These are phyloP conservation scores for Dentipellis fragilis DNA, from an alignment of 768 basidiomycete species.

Conservation along the genomic window DNA sequence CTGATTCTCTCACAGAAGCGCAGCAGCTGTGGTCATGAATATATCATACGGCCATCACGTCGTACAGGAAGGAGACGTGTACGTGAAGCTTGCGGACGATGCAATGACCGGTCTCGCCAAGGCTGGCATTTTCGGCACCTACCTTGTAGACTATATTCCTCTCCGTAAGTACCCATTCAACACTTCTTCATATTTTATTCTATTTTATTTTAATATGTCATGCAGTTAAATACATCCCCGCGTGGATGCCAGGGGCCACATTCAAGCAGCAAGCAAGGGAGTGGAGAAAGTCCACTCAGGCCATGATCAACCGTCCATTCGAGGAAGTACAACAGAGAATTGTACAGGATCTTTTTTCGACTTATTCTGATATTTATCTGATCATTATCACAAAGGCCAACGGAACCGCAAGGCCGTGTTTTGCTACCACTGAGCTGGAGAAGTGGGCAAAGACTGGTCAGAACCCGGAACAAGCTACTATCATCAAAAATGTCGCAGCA, in stretches of 20 bases:
- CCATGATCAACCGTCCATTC: constrained; percentile 26
- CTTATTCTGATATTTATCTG: neutral
- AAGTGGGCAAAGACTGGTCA: constrained; percentile 5
- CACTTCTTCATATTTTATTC: too few species aligned
- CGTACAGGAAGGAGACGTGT: constrained; percentile 28
- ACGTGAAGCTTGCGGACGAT: constrained; percentile 29
- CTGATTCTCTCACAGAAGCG: constrained; percentile 16
- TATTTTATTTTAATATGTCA: neutral
- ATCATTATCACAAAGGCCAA: neutral
- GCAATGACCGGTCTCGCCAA: constrained; percentile 25
- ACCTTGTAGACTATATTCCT: constrained; percentile 29
- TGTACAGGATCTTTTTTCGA: constrained; percentile 14
- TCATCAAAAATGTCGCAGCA: constrained; percentile 18
- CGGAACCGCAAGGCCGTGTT: neutral
- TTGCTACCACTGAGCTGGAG: neutral
- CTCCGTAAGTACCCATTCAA: constrained; percentile 14
- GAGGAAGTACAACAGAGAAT: constrained; percentile 37
- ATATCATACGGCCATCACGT: constrained; percentile 32
- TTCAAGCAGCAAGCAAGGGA: constrained; percentile 37
- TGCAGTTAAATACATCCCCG: constrained; percentile 37
- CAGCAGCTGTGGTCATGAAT: constrained; percentile 30
- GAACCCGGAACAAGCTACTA: constrained; percentile 29
- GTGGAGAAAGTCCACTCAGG: constrained; percentile 26
- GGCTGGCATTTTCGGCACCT: constrained; percentile 22
- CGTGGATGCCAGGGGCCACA: constrained; percentile 36